Percentiles rank a stretch among this genome's conserved stretches.
phyloP scores from a whole-genome alignment of 2,329 filamentous ascomycete species.

The Emericellopsis cladophorae region DNA sequence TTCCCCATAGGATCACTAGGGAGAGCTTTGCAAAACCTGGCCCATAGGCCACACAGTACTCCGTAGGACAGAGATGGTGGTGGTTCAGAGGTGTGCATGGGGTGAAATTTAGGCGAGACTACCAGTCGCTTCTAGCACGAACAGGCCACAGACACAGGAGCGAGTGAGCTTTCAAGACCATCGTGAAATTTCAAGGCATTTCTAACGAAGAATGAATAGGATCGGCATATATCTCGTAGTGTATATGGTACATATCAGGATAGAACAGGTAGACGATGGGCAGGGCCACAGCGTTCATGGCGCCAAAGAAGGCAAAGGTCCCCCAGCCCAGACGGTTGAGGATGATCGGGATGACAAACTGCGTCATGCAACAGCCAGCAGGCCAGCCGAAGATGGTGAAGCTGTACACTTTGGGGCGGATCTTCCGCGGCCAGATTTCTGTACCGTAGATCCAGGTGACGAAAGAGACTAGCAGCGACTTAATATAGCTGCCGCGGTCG shows the following conservation, averaged over 20 bases:
- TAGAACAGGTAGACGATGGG: conserved; percentile 36
- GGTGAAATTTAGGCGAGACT: too few relatives aligned
- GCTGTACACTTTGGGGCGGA: conserved; percentile 45
- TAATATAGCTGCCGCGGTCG: conserved; percentile 30
- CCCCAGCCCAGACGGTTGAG: conserved; percentile 29
- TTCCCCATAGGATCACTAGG: too few relatives aligned
- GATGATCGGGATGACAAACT: conserved; percentile 39
- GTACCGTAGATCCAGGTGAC: conserved; percentile 24
- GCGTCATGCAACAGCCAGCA: conserved; percentile 40
- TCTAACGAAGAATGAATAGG: too few relatives aligned
- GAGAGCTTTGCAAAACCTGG: too few relatives aligned
- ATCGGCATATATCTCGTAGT: conserved; percentile 5
- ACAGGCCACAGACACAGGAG: too few relatives aligned
- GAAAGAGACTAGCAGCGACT: conserved; percentile 14
- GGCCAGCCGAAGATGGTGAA: conserved; percentile 49
- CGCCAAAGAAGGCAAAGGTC: conserved; percentile 39
- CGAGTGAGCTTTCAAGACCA: too few relatives aligned
- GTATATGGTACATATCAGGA: conserved; percentile 32
- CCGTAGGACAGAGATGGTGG: too few relatives aligned
- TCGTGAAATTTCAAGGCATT: too few relatives aligned
- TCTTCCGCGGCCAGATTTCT: conserved; percentile 42
- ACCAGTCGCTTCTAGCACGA: too few relatives aligned
- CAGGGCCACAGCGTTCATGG: conserved; percentile 35
- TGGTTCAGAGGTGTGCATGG: too few relatives aligned
- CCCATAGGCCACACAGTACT: too few relatives aligned